Conservation (phyloP, 768 basidiomycete genomes). For the Suillus subalutaceus region DNA sequence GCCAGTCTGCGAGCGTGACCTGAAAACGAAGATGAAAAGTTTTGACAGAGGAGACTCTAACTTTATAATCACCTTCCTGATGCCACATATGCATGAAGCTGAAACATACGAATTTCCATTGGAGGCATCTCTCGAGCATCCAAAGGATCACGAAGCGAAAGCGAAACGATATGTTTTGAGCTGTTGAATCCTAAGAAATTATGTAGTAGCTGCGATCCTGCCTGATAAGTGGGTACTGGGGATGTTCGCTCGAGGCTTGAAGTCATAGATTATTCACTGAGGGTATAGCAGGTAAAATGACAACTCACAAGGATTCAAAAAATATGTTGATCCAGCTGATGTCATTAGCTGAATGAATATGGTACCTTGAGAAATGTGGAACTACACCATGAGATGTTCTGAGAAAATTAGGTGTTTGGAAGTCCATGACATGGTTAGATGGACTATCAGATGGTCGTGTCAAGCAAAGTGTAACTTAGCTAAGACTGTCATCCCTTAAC, state of each 20-base stretch:
- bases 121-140: constrained; percentile 72
- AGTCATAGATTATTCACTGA: neutral
- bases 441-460: constrained; percentile 13
- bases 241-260: constrained; percentile 65
- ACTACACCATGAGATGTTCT: constrained; percentile 74
- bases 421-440: constrained; percentile 29
- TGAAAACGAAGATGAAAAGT: constrained; percentile 27
- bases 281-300: constrained; percentile 1
- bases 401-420: constrained; percentile 65
- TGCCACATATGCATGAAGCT: constrained; percentile 65
- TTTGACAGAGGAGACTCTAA: constrained; percentile 8
- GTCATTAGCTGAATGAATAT: constrained; percentile 45
- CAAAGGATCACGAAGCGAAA: constrained; percentile 67
- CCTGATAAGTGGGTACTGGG: constrained; percentile 65
- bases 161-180: constrained; percentile 51
- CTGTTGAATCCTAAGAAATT: constrained; percentile 60
- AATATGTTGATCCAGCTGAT: constrained; percentile 70
- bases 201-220: constrained; percentile 59
- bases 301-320: constrained; percentile 81
- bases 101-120: constrained; percentile 64
- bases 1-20: constrained; percentile 62
- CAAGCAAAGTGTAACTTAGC: constrained; percentile 15
- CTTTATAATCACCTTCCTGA: constrained; percentile 57
- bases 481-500: no score
- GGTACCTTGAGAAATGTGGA: constrained; percentile 73